Evolutionary conservation across 2,329 filamentous ascomycete species (phyloP).

Genomic region (Albifimbria verrucaria): DNA sequence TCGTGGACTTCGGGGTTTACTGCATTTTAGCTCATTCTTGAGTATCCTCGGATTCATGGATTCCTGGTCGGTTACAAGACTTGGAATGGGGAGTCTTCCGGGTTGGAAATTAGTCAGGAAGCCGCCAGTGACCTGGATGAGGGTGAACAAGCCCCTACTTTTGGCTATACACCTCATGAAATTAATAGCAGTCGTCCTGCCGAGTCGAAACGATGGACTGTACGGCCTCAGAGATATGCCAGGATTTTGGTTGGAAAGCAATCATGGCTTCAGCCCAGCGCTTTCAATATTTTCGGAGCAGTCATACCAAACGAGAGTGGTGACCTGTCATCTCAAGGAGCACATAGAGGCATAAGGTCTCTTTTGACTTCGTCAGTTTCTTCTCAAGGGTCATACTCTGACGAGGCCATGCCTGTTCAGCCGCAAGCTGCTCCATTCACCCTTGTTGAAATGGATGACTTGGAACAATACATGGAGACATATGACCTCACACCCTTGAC

Average conservation of each 20-base stretch:
- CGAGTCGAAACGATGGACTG: slow-evolving; percentile 50
- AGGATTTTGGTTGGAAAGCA: slow-evolving; percentile 50
- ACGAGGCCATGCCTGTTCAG: no score
- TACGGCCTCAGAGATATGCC: slow-evolving; percentile 63
- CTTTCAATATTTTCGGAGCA: slow-evolving; percentile 57
- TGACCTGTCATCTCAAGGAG: not conserved
- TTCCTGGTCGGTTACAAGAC: slow-evolving; percentile 44
- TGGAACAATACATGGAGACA: no score
- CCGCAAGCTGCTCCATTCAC: no score
- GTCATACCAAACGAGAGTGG: not conserved
- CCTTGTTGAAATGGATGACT: no score
- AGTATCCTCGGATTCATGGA: slow-evolving; percentile 47
- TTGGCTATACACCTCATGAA: slow-evolving; percentile 55
- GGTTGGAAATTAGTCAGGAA: slow-evolving; percentile 17
- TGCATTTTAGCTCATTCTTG: slow-evolving; percentile 44
- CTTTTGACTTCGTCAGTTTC: no score
- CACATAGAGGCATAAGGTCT: not conserved
- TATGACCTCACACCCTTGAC: no score
- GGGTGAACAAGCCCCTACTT: slow-evolving; percentile 64
- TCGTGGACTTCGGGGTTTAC: slow-evolving; percentile 40
- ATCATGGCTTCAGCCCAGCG: slow-evolving; percentile 26
- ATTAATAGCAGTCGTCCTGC: no score
- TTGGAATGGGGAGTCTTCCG: slow-evolving; percentile 39
- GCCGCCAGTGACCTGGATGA: slow-evolving; percentile 37
- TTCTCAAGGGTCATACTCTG: no score